Conservation (phyloP, 2,329 filamentous ascomycete species). For the Fusarium paranaense region DNA sequence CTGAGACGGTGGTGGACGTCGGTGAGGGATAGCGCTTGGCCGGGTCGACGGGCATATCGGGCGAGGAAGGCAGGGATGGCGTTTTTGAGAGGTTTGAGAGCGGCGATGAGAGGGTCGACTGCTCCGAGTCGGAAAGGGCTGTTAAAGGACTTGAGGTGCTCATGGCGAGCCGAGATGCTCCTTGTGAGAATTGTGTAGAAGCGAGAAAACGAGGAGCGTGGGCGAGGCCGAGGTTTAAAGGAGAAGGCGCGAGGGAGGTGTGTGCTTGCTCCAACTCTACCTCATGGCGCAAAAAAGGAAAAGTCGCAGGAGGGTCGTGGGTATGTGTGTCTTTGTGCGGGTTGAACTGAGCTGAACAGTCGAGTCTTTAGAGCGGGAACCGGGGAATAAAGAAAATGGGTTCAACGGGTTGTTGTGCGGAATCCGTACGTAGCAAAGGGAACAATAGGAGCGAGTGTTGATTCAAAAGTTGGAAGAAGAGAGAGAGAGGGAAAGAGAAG, state of each 20-base stretch:
- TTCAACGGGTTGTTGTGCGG: neutral
- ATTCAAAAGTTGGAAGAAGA: slow-evolving; percentile 10
- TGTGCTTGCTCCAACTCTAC: slow-evolving; percentile 31
- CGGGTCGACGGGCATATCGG: slow-evolving; percentile 52
- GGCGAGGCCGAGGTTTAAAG: slow-evolving; percentile 18
- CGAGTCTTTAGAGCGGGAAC: neutral
- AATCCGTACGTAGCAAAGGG: neutral
- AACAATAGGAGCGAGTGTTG: slow-evolving; percentile 2
- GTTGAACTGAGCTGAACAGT: neutral
- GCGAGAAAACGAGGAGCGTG: slow-evolving; percentile 24
- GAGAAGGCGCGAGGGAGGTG: slow-evolving; percentile 9
- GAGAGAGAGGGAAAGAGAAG: slow-evolving; percentile 25
- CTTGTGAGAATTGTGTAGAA: slow-evolving; percentile 11
- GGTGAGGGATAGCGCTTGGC: slow-evolving; percentile 65
- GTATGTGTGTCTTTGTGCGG: slow-evolving; percentile 9
- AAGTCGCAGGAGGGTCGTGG: slow-evolving; percentile 4
- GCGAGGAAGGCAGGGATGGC: slow-evolving; percentile 63
- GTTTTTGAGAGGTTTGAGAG: slow-evolving; percentile 66
- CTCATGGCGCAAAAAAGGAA: slow-evolving; percentile 29
- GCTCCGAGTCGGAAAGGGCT: slow-evolving; percentile 48
- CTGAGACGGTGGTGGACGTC: slow-evolving; percentile 59
- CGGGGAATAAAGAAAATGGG: neutral
- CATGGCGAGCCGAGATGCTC: slow-evolving; percentile 37
- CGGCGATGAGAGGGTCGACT: slow-evolving; percentile 62
- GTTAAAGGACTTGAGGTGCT: slow-evolving; percentile 45